Conservation (phyloP, 306 rosid species). For the Abrus pulchellus region DNA sequence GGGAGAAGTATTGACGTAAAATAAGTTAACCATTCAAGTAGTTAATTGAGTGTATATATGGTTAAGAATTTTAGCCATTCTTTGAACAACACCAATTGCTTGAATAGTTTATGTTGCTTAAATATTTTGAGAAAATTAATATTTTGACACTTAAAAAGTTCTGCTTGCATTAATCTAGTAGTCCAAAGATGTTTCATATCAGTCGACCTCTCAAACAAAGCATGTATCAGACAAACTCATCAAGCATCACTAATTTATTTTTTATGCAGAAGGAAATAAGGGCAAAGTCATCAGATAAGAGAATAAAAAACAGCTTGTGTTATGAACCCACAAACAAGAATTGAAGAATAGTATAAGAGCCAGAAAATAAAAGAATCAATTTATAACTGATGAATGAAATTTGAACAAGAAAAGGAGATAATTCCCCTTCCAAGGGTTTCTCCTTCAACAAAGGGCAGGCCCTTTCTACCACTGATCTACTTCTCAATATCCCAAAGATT, state of each 20-base stretch:
- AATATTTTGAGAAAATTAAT: not conserved
- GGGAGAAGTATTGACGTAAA: not conserved
- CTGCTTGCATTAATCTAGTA: conserved; percentile 2
- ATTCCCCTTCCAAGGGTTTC: not conserved
- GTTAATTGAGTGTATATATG: conserved; percentile 19
- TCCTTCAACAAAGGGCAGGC: not conserved
- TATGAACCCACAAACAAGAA: not conserved
- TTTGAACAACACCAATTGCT: not conserved
- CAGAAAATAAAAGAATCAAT: not conserved
- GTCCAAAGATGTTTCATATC: not conserved
- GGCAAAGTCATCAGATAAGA: conserved; percentile 8
- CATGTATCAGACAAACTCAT: conserved; percentile 13
- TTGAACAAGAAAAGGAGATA: not conserved
- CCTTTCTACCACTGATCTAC: not conserved
- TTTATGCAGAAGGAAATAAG: conserved; percentile 11
- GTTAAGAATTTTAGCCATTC: conserved; percentile 17
- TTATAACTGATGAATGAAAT: not conserved
- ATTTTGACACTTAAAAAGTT: conserved; percentile 7
- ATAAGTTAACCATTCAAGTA: conserved; percentile 18
- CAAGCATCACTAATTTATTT: conserved; percentile 17
- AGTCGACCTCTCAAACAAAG: conserved; percentile 17
- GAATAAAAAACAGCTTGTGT: not conserved
- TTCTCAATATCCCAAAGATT: not conserved
- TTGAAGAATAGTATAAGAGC: not conserved
- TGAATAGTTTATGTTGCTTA: conserved; percentile 14